These are phyloP conservation scores for Neopestalotiopsis sp. DNA, from an alignment of 2,329 filamentous ascomycete genomes.

Conservation along the genomic window DNA sequence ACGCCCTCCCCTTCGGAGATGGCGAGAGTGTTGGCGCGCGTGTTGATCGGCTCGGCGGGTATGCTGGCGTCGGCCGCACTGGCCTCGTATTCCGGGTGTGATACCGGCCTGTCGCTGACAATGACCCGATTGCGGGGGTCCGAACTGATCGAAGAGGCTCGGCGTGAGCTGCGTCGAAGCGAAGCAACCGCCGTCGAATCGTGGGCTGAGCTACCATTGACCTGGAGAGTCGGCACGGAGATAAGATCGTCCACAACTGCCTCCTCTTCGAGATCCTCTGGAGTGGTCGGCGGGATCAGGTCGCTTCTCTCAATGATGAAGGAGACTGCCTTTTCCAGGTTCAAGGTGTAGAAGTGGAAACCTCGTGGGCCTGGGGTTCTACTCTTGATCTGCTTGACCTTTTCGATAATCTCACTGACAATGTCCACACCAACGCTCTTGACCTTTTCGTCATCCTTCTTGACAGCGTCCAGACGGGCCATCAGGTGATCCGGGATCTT, in stretches of 20 bases:
- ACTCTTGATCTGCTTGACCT: conserved; percentile 70
- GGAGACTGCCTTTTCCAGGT: conserved; percentile 93
- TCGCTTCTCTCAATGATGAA: conserved; percentile 86
- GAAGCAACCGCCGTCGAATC: conserved; percentile 34
- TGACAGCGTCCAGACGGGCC: conserved; percentile 72
- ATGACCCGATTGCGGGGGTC: conserved; percentile 89
- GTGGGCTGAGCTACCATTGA: conserved; percentile 52
- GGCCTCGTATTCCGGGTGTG: conserved; percentile 70
- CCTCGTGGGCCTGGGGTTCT: conserved; percentile 68
- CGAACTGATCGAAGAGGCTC: conserved; percentile 80
- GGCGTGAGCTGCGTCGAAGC: conserved; percentile 52
- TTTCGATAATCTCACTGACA: conserved; percentile 80
- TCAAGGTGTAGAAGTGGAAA: conserved; percentile 97
- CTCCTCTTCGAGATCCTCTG: conserved; percentile 54
- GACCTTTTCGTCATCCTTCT: conserved; percentile 80
- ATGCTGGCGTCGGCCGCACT: conserved; percentile 78
- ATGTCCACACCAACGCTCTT: conserved; percentile 83
- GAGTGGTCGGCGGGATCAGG: conserved; percentile 70
- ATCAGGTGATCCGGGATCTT: conserved; percentile 75
- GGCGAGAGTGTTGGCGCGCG: conserved; percentile 82
- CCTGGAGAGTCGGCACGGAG: conserved; percentile 49
- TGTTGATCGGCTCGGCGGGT: conserved; percentile 75
- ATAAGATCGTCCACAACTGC: conserved; percentile 53
- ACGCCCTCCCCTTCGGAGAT: conserved; percentile 94
- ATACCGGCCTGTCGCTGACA: conserved; percentile 67